Evolutionary conservation across 805 yeast genomes (phyloP), one percentile per base, ranked within the genome.

Genomic region (Cyberlindnera misumaiensis): DNA sequence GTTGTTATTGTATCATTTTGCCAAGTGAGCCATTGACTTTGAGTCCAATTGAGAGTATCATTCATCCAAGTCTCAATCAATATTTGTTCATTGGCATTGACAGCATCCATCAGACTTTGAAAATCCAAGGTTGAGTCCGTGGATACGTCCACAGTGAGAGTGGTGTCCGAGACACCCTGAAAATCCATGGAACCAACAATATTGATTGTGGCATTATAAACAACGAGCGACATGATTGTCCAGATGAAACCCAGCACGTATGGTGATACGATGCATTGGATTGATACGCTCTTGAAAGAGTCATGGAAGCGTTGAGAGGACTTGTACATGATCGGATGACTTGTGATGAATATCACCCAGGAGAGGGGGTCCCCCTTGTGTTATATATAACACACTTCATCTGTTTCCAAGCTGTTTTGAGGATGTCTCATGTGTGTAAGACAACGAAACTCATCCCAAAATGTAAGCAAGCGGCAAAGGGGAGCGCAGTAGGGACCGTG

Each of bases 251-350:
- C 30, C 24, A 40, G 32, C 10, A 38, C 10, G 12, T 15, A 17
- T 1, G 47, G 47, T 3, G 44, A 40, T 9, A 30, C 8, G 3
- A 40, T 10, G 7, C 32, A 17, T 15, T 43, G 44, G 13, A 43
- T 15, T 17, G 38, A 40, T 3, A 16, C 13, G 11, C 40, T 20
- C n/a, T 40, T 24, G 38, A 38, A 39, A 9, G 42, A 33, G 11
- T 34, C 24, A 22, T 40, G 44, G 30, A 43, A 15, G 14, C 18
- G 42, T n/a, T 40, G 42, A n/a, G 28, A 25, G 2, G 35, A 32
- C 16, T 32, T 32, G 35, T 12, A 32, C 28, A n/a, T n/a, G n/a
- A n/a, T 18, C 27, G 7, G 18, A 8, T 20, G 8, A 20, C 24
- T 8, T 20, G 24, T 6, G 24, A 20, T 20, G 24, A 5, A 20